A percentile compares a stretch with the other conserved stretches of the same genome.
phyloP scores from a whole-genome alignment of 148 eudicot genomes.

The Selenicereus undatus region DNA sequence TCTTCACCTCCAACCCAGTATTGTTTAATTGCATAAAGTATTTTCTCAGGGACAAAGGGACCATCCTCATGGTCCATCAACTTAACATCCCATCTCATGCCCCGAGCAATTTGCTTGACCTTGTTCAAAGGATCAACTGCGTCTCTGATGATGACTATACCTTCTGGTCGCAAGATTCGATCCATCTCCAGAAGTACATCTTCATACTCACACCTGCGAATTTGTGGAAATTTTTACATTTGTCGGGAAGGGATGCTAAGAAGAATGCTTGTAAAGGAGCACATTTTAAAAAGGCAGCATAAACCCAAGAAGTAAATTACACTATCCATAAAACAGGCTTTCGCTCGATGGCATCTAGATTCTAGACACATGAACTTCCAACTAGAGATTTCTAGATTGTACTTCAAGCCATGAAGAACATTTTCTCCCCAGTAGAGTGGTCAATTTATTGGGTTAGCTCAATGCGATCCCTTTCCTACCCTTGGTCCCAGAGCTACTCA shows the following conservation, averaged over 20 bases:
- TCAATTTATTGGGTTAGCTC: not conserved
- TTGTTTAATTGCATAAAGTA: constrained; percentile 55
- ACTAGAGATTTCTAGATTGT: not conserved
- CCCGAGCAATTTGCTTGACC: constrained; percentile 57
- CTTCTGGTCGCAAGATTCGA: constrained; percentile 81
- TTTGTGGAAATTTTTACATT: not conserved
- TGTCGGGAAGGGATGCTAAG: not conserved
- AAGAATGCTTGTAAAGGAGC: not conserved
- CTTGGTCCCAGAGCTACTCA: not conserved
- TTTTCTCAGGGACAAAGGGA: constrained; percentile 74
- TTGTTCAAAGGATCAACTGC: constrained; percentile 68
- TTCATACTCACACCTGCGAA: constrained; percentile 59
- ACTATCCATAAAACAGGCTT: not conserved
- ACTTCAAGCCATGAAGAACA: not conserved
- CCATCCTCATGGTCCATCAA: constrained; percentile 88
- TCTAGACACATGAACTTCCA: not conserved
- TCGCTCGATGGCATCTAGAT: no score
- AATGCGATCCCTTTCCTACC: not conserved
- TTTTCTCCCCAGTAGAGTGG: not conserved
- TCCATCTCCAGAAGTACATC: constrained; percentile 83
- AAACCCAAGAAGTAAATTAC: not conserved
- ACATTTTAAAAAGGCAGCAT: not conserved
- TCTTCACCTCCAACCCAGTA: constrained; percentile 57
- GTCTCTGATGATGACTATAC: constrained; percentile 65
- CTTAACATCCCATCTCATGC: constrained; percentile 81